These are phyloP conservation scores for Buxus sempervirens DNA, from an alignment of 164 flowering plant species.

Conservation along the genomic window DNA sequence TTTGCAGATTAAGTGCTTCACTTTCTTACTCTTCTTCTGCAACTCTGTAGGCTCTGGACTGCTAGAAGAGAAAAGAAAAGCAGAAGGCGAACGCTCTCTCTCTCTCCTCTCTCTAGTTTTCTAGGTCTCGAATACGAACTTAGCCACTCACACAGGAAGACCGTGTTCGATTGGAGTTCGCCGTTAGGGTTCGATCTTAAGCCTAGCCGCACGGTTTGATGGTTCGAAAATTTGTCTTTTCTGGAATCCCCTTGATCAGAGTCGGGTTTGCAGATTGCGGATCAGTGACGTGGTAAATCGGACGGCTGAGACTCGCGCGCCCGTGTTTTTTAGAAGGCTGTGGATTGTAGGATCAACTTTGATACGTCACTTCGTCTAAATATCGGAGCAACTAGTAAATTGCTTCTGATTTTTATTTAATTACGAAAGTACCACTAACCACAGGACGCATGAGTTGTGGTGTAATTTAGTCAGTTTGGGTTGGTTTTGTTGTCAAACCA, in stretches of 20 bases:
- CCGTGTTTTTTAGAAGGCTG: background rate
- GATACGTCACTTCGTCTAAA: background rate
- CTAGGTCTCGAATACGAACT: no score
- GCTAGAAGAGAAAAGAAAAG: background rate
- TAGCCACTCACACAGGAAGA: background rate
- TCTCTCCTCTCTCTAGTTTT: background rate
- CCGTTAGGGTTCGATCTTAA: slow-evolving; percentile 1
- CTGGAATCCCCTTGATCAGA: background rate
- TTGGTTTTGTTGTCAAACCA: no score
- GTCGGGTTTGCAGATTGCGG: background rate
- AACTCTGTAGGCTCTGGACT: background rate
- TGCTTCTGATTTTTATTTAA: background rate
- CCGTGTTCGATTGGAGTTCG: background rate
- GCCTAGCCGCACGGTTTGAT: background rate
- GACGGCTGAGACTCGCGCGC: background rate
- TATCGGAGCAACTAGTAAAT: background rate
- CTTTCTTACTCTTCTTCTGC: background rate
- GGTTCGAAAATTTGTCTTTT: background rate
- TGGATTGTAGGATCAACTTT: background rate
- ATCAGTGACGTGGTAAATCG: background rate
- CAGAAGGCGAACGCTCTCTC: slow-evolving; percentile 1
- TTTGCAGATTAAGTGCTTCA: background rate
- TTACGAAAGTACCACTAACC: background rate
- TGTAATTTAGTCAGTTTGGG: no score
- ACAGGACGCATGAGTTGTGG: no score